Percentiles rank a stretch among this genome's conserved stretches.
Evolutionary conservation across 2,329 filamentous ascomycete genomes (phyloP).

Genomic region (Sclerotinia minor): DNA sequence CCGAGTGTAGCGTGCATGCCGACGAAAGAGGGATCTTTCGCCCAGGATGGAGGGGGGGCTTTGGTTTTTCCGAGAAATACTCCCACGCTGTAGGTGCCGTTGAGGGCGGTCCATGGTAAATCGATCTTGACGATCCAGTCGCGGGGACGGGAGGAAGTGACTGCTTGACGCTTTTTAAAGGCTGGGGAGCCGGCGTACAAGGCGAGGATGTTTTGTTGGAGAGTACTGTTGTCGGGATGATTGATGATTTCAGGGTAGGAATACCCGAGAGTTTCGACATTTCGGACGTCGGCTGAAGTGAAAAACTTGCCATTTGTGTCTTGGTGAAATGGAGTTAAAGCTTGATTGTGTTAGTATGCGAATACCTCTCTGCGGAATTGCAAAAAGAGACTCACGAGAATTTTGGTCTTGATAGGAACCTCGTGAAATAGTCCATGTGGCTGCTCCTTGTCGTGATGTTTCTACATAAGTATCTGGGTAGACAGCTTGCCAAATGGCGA

Average conservation of each 20-base stretch:
- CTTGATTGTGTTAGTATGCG: slow-evolving; percentile 39
- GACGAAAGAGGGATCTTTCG: slow-evolving; percentile 15
- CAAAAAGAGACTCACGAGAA: slow-evolving; percentile 7
- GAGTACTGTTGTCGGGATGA: slow-evolving; percentile 18
- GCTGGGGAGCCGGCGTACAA: slow-evolving; percentile 14
- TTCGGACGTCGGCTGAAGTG: slow-evolving; percentile 15
- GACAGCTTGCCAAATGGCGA: slow-evolving; percentile 74
- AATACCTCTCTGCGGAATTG: neutral
- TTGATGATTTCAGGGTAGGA: slow-evolving; percentile 61
- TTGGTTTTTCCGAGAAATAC: slow-evolving; percentile 42
- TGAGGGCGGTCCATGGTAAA: slow-evolving; percentile 39
- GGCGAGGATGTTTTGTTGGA: slow-evolving; percentile 18
- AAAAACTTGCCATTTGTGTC: slow-evolving; percentile 31
- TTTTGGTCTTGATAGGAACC: slow-evolving; percentile 15
- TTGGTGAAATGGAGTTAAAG: slow-evolving; percentile 61
- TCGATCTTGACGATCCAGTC: slow-evolving; percentile 42
- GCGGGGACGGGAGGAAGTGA: slow-evolving; percentile 28
- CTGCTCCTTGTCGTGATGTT: slow-evolving; percentile 52
- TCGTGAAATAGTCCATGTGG: slow-evolving; percentile 59
- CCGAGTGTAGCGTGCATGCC: slow-evolving; percentile 23
- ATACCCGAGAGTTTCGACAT: slow-evolving; percentile 59
- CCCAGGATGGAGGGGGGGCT: slow-evolving; percentile 31
- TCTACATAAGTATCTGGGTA: slow-evolving; percentile 67
- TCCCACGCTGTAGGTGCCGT: slow-evolving; percentile 40
- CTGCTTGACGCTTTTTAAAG: slow-evolving; percentile 1